phyloP scores from a whole-genome alignment of 2,329 filamentous ascomycete genomes.

The Ascochyta fabae region DNA sequence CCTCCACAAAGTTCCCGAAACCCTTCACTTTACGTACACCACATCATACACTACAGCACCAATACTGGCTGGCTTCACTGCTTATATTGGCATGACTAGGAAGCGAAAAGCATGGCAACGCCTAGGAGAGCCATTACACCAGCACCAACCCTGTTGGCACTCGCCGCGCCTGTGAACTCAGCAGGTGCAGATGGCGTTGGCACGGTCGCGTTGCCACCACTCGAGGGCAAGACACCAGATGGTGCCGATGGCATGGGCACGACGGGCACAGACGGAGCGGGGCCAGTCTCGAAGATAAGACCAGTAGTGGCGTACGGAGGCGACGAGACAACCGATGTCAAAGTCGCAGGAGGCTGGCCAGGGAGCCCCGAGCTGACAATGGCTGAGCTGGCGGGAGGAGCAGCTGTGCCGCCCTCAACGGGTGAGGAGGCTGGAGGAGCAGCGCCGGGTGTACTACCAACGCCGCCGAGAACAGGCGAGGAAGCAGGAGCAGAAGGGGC shows the following conservation, averaged over 20 bases:
- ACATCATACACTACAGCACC: background rate
- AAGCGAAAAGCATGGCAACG: conserved; percentile 34
- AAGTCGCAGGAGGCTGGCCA: conserved; percentile 7
- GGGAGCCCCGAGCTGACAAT: background rate
- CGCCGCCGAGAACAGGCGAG: conserved; percentile 10
- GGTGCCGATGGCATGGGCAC: conserved; percentile 25
- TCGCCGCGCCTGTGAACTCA: conserved; percentile 40
- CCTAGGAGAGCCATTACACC: conserved; percentile 31
- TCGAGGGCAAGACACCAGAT: conserved; percentile 23
- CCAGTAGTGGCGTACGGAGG: conserved; percentile 32
- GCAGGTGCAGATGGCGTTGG: conserved; percentile 22
- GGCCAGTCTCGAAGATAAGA: conserved; percentile 37
- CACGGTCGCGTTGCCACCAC: conserved; percentile 27
- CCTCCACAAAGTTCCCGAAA: background rate
- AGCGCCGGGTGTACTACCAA: conserved; percentile 6
- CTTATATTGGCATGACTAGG: conserved; percentile 19
- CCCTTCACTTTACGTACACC: no score
- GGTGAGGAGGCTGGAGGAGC: background rate
- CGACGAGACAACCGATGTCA: conserved; percentile 15
- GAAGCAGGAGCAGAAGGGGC: conserved; percentile 22
- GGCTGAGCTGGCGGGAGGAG: background rate
- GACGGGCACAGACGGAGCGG: conserved; percentile 30
- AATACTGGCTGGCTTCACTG: background rate
- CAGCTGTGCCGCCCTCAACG: background rate
- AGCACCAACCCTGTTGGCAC: conserved; percentile 27